A percentile compares a stretch with the other conserved stretches of the same genome.
phyloP scores from a whole-genome alignment of 352 stramenopile genomes.

The Saprolegnia diclina region DNA sequence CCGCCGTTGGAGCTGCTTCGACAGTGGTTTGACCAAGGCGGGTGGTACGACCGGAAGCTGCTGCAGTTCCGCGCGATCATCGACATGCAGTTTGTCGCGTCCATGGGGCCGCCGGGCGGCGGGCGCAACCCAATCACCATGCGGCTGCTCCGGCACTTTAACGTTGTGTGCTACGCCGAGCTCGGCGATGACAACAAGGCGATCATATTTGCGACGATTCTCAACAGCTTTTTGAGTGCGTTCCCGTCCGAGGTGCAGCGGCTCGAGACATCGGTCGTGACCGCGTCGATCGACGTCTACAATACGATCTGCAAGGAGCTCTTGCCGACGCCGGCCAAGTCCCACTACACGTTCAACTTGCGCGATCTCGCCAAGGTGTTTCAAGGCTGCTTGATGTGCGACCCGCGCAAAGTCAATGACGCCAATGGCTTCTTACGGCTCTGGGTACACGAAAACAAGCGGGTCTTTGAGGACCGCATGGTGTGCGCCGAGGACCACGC shows the following conservation, averaged over 20 bases:
- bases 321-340: slow-evolving; percentile 90
- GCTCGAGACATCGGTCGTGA: slow-evolving; percentile 65
- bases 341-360: slow-evolving; percentile 95
- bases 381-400: slow-evolving; percentile 86
- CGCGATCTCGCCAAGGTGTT: slow-evolving; percentile 92
- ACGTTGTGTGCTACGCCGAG: slow-evolving; percentile 89
- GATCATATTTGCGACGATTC: slow-evolving; percentile 91
- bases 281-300: slow-evolving; percentile 86
- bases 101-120: slow-evolving; percentile 89
- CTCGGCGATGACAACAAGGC: slow-evolving; percentile 84
- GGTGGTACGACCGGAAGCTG: slow-evolving; percentile 93
- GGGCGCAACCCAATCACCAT: slow-evolving; percentile 89
- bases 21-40: slow-evolving; percentile 91
- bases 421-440: slow-evolving; percentile 71
- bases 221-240: slow-evolving; percentile 73
- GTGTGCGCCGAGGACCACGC: slow-evolving; percentile 86
- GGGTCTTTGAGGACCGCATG: slow-evolving; percentile 94
- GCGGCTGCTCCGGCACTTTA: slow-evolving; percentile 89
- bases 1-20: slow-evolving; percentile 92
- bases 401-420: slow-evolving; percentile 61
- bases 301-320: slow-evolving; percentile 86
- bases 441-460: slow-evolving; percentile 90
- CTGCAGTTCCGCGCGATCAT: slow-evolving; percentile 86
- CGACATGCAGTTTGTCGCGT: slow-evolving; percentile 84
- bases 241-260: slow-evolving; percentile 50